Base-by-base conservation (phyloP, 371 early-diverging fungal genomes). In the Mucor lusitanicus region DNA sequence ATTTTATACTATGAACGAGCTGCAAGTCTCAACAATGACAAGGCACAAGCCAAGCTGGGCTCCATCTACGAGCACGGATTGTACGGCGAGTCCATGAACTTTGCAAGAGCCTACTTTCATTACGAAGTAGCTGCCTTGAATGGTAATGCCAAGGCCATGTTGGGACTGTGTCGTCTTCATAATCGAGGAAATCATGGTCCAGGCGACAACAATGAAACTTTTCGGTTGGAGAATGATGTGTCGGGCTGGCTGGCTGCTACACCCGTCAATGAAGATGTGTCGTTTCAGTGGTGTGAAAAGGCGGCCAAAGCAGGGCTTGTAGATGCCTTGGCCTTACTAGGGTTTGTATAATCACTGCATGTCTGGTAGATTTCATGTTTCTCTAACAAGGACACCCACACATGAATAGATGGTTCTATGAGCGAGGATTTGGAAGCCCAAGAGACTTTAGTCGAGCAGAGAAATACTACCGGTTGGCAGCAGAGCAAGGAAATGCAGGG, bases 221-320 rank as follows among this genome's bases (percentile, higher is more conserved):
- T 37, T 6, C 56, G 73, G 5, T 19, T 75, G 39, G 67, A 61
- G 19, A 69, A 69, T 9, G 78, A 81, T 62, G 75, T 72, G 1
- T 72, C 77, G 19, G 76, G 74, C 11, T 77, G 82, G 82, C 15
- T 76, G 28, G 59, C 40, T 6, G 61, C 72, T 46, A 65, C 65
- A n/a, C 71, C 67, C 0, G 32, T 40, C 9, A 78, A 89, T 9
- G 86, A 87, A 59, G 89, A 81, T 62, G 37, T 68, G 11, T 61
- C 82, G 0, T 81, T 77, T 56, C 56, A 56, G 35, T 81, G 82
- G 82, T 81, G 82, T 60, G 69, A 73, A 60, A 65, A 65, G 19
- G 77, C 79, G 1, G 78, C 74, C 3, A 69, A 73, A 11, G 61
- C 62, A 33, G 76, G 64, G 0, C 48, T 69, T n/a, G 59, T 55